Conservation (phyloP, 2,329 filamentous ascomycete genomes). For the Tricladium varicosporioides region DNA sequence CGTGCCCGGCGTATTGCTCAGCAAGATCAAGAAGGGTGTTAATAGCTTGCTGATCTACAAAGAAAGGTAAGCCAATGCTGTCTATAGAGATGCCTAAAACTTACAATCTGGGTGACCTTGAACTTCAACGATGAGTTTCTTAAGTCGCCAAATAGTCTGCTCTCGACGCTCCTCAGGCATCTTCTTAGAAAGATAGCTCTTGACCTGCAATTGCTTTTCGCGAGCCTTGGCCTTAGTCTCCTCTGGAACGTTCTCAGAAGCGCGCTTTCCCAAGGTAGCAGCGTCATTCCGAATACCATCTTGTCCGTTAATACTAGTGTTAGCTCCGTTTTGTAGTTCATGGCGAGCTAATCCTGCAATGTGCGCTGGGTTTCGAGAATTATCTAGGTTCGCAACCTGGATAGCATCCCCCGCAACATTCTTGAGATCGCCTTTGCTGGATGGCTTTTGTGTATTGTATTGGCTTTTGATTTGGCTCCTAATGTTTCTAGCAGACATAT, state of each 20-base stretch:
- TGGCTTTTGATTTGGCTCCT: constrained; percentile 64
- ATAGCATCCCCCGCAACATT: constrained; percentile 57
- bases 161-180: constrained; percentile 91
- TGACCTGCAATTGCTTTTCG: constrained; percentile 53
- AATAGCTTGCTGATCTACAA: constrained; percentile 76
- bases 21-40: constrained; percentile 81
- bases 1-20: constrained; percentile 79
- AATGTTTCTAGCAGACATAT: constrained; percentile 68
- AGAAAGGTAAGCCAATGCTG: constrained; percentile 27
- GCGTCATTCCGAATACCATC: constrained; percentile 40
- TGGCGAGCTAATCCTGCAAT: constrained; percentile 47
- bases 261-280: constrained; percentile 50
- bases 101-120: constrained; percentile 89
- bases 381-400: constrained; percentile 54
- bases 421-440: constrained; percentile 55
- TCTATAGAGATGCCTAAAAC: constrained; percentile 27
- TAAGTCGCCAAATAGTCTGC: constrained; percentile 86
- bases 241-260: constrained; percentile 62
- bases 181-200: constrained; percentile 80
- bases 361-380: constrained; percentile 52
- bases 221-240: constrained; percentile 51
- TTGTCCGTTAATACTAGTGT: constrained; percentile 50
- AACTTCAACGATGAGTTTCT: constrained; percentile 97
- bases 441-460: constrained; percentile 53
- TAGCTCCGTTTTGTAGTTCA: constrained; percentile 43